Base-by-base conservation (phyloP, 306 rosid genomes). In the Fragaria ananassa region DNA sequence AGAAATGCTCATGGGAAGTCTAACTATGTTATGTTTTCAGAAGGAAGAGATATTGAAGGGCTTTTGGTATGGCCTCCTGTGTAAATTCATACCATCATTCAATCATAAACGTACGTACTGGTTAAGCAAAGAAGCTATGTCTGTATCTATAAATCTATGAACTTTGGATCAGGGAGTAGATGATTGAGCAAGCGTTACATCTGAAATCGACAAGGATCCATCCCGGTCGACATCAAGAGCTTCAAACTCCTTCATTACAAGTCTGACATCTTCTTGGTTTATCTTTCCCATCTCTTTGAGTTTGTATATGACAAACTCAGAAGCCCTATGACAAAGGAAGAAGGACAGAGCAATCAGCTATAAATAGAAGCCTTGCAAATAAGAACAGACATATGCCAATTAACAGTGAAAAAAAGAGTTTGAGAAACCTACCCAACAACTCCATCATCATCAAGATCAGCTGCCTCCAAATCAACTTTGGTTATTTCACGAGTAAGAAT, bases 281-380 rank as follows among this genome's bases (percentile, higher is more conserved):
- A 95, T 89, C 86, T 90, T 95, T 68, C 97, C 97, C 97, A 92
- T 90, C 83, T 92, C 97, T 74, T 82, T 90, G 10, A 95, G 93
- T 86, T 92, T 95, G 79, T 85, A 89, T 34, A 95, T 62, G 44
- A 92, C 71, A 34, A 95, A 92, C 68, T 95, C 99, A 19, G 96
- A 89, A 72, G 84, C 84, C 84, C 99, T 95, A 53, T 27, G 42
- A 18, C 1, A 41, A 25, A 7, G 42, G 12, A 68, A 67, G n/a
- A 34, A 12, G 18, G 25, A 45, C 67, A 31, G 49, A 23, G 11
- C 6, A 21, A 58, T 23, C 64, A 58, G 34, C 10, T 58, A 45
- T 42, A 10, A 9, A 53, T 18, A 57, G 63, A 72, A 37, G 25
- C 7, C n/a, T 27, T 10, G 70, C 49, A 63, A 21, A n/a, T 53